Conservation (phyloP, 306 rosid species). For the Cicer bijugum region DNA sequence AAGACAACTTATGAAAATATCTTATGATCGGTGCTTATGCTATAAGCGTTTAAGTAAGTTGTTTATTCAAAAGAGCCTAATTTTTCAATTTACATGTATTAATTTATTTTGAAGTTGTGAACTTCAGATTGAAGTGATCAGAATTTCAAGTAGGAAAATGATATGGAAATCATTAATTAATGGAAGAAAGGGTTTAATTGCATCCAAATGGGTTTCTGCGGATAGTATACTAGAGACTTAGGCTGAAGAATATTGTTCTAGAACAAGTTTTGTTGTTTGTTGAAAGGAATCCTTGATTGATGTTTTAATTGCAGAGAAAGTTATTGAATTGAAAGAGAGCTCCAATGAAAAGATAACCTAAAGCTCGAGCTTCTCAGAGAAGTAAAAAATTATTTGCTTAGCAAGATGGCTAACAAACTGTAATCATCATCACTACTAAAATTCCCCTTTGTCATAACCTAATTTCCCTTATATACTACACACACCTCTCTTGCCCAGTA, state of each 20-base stretch:
- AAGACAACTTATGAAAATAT: no score
- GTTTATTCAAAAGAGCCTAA: no score
- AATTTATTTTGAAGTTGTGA: neutral
- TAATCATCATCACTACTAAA: neutral
- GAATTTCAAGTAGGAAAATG: neutral
- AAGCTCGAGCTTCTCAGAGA: neutral
- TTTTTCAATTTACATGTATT: neutral
- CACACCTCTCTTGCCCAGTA: neutral
- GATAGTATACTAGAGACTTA: constrained; percentile 17
- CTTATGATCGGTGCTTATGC: no score
- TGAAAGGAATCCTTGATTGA: neutral
- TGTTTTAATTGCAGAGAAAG: neutral
- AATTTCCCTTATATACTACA: neutral
- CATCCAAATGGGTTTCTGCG: neutral
- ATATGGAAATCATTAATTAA: neutral
- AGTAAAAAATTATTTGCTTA: neutral
- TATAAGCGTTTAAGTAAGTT: no score
- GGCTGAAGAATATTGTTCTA: constrained; percentile 23
- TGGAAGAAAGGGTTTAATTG: neutral
- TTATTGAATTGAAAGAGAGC: neutral
- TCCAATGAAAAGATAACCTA: neutral
- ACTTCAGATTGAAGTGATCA: neutral
- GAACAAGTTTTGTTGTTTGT: constrained; percentile 4
- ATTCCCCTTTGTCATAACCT: neutral
- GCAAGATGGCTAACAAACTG: neutral